Evolutionary conservation across 306 rosid genomes (phyloP).

Genomic region (Gastrolobium villosum): DNA sequence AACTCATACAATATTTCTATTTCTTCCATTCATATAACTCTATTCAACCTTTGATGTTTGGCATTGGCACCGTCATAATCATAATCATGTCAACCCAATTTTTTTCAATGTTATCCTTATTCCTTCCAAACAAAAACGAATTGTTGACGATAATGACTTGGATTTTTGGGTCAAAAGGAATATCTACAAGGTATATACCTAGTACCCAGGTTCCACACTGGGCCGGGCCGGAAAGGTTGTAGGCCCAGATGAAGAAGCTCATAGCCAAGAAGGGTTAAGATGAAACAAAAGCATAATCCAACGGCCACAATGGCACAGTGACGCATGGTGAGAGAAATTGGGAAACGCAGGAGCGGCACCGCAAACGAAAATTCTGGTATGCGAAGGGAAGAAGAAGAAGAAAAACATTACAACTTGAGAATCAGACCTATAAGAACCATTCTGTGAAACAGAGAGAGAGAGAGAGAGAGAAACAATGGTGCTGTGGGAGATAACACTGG

Average conservation of each 20-base stretch:
- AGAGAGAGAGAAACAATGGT: constrained; percentile 65
- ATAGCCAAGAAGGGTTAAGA: constrained; percentile 42
- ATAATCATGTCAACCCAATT: constrained; percentile 1
- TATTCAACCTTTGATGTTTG: not conserved
- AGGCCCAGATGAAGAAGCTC: constrained; percentile 1
- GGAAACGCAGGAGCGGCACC: constrained; percentile 11
- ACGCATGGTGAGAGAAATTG: not conserved
- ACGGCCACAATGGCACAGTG: constrained; percentile 35
- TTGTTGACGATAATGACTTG: not conserved
- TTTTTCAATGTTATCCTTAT: not conserved
- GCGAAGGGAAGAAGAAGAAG: constrained; percentile 51
- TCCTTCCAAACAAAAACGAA: not conserved
- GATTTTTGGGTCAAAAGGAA: constrained; percentile 3
- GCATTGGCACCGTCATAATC: not conserved
- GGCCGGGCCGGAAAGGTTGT: not conserved
- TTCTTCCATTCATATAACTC: not conserved
- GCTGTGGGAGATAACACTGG: constrained; percentile 95
- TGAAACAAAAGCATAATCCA: constrained; percentile 4
- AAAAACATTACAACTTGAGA: not conserved
- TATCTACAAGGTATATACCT: not conserved
- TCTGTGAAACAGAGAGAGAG: not conserved
- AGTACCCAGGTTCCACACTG: not conserved
- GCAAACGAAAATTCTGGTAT: constrained; percentile 56
- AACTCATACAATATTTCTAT: not conserved
- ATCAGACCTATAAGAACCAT: not conserved